A percentile compares a stretch with the other conserved stretches of the same genome.
Evolutionary conservation across 2,329 filamentous ascomycete genomes (phyloP).

Genomic region (Leptosphaerulina australis): DNA sequence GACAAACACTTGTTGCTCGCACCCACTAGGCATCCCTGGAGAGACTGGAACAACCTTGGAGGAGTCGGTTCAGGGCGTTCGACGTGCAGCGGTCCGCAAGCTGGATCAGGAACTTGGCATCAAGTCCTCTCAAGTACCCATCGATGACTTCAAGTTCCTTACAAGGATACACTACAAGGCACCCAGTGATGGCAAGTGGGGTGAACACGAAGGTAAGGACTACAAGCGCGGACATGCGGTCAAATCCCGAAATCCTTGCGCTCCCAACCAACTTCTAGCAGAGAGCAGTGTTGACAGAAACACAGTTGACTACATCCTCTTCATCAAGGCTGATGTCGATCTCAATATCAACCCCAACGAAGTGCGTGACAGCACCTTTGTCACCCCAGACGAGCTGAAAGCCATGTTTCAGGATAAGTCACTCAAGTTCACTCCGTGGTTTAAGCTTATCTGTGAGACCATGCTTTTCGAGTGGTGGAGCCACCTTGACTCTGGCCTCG

Average conservation of each 20-base stretch:
- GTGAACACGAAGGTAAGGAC: constrained; percentile 90
- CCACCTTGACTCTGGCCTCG: constrained; percentile 78
- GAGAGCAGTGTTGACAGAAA: constrained; percentile 26
- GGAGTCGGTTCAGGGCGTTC: constrained; percentile 82
- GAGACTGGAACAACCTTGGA: constrained; percentile 86
- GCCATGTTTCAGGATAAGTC: constrained; percentile 79
- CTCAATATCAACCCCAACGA: constrained; percentile 85
- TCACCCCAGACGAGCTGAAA: constrained; percentile 81
- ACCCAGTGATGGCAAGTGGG: constrained; percentile 96
- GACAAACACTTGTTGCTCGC: constrained; percentile 99
- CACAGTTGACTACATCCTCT: constrained; percentile 95
- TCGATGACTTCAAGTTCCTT: constrained; percentile 91
- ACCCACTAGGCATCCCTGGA: constrained; percentile 87
- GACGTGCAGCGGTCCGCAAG: constrained; percentile 90
- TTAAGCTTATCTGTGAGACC: constrained; percentile 97
- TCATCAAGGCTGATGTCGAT: constrained; percentile 88
- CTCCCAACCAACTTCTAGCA: background rate
- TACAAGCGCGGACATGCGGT: background rate
- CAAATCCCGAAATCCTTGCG: constrained; percentile 20
- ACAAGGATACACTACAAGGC: constrained; percentile 98
- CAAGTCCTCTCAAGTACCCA: constrained; percentile 81
- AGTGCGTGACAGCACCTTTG: constrained; percentile 82
- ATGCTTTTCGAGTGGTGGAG: constrained; percentile 99
- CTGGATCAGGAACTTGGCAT: constrained; percentile 95
- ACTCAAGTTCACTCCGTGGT: constrained; percentile 95